Evolutionary conservation across 345 rosid genomes (phyloP).

Genomic region (Populus deltoides): DNA sequence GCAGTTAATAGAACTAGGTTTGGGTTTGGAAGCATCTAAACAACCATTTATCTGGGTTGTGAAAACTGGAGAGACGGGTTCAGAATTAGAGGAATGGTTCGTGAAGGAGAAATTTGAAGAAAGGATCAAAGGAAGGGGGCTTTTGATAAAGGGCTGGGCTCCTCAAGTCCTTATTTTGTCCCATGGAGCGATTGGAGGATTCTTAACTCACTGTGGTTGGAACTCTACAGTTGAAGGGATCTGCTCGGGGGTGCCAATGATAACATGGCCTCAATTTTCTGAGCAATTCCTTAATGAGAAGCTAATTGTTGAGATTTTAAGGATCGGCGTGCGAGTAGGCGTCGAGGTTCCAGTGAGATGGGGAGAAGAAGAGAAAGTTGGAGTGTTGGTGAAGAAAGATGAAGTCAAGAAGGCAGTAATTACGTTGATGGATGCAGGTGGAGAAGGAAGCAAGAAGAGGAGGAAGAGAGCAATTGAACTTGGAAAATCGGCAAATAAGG

Average conservation of each 20-base stretch:
- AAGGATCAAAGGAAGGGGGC: slow-evolving; percentile 53
- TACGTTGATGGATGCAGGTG: slow-evolving; percentile 41
- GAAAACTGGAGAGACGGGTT: slow-evolving; percentile 39
- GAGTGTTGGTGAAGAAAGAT: slow-evolving; percentile 55
- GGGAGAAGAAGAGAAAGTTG: slow-evolving; percentile 71
- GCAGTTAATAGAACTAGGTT: slow-evolving; percentile 63
- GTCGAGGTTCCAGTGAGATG: slow-evolving; percentile 59
- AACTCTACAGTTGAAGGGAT: slow-evolving; percentile 73
- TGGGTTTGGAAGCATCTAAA: slow-evolving; percentile 58
- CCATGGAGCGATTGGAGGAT: slow-evolving; percentile 63
- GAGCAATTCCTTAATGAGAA: slow-evolving; percentile 82
- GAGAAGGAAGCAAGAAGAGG: slow-evolving; percentile 43
- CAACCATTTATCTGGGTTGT: slow-evolving; percentile 75
- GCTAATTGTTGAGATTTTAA: slow-evolving; percentile 53
- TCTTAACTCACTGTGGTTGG: slow-evolving; percentile 88
- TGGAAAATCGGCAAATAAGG: slow-evolving; percentile 39
- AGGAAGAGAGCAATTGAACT: slow-evolving; percentile 45
- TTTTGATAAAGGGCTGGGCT: slow-evolving; percentile 75
- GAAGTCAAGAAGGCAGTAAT: slow-evolving; percentile 41
- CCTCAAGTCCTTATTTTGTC: slow-evolving; percentile 75
- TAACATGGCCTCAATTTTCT: slow-evolving; percentile 76
- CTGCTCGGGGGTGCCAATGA: slow-evolving; percentile 59
- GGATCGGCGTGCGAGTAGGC: slow-evolving; percentile 59
- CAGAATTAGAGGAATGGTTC: slow-evolving; percentile 55
- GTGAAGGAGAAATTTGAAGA: slow-evolving; percentile 45